Percentiles rank a stretch among this genome's conserved stretches.
phyloP scores from a whole-genome alignment of 192 early-diverging fungal species.

The Coemansia sp. region DNA sequence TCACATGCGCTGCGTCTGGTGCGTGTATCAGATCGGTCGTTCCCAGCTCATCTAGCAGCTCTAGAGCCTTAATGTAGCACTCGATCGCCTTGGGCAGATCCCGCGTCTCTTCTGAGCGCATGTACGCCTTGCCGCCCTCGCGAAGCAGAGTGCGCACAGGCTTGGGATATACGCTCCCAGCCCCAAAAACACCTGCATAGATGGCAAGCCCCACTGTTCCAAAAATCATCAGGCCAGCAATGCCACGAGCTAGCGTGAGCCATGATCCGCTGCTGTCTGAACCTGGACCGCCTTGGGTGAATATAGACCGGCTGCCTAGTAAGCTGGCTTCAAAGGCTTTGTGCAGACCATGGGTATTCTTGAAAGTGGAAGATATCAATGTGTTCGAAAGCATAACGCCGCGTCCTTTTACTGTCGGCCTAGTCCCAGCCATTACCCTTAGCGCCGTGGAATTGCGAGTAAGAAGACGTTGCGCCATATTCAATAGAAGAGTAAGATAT shows the following conservation, averaged over 20 bases:
- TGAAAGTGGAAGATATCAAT: not conserved
- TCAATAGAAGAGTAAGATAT: not conserved
- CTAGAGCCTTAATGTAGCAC: slow-evolving; percentile 33
- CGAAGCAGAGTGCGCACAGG: slow-evolving; percentile 38
- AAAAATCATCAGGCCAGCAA: slow-evolving; percentile 2
- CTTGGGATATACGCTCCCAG: slow-evolving; percentile 32
- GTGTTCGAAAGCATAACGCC: not conserved
- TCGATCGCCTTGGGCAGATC: slow-evolving; percentile 50
- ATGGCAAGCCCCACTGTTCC: slow-evolving; percentile 22
- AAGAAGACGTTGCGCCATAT: not conserved
- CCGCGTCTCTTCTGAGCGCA: slow-evolving; percentile 38
- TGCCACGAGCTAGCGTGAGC: slow-evolving; percentile 13
- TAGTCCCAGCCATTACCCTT: not conserved
- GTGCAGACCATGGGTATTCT: not conserved
- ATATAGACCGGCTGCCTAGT: not conserved
- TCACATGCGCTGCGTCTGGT: slow-evolving; percentile 36
- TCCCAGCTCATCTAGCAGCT: slow-evolving; percentile 34
- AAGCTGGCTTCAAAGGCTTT: not conserved
- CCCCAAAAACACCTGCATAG: slow-evolving; percentile 37
- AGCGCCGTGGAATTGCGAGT: not conserved
- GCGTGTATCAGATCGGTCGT: slow-evolving; percentile 24
- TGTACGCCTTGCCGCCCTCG: slow-evolving; percentile 42
- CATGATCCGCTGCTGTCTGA: slow-evolving; percentile 5
- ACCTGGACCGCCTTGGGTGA: not conserved
- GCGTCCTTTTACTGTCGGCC: not conserved